phyloP scores from a whole-genome alignment of 2,329 filamentous ascomycete species.

The Calonectria pseudoreteaudii region DNA sequence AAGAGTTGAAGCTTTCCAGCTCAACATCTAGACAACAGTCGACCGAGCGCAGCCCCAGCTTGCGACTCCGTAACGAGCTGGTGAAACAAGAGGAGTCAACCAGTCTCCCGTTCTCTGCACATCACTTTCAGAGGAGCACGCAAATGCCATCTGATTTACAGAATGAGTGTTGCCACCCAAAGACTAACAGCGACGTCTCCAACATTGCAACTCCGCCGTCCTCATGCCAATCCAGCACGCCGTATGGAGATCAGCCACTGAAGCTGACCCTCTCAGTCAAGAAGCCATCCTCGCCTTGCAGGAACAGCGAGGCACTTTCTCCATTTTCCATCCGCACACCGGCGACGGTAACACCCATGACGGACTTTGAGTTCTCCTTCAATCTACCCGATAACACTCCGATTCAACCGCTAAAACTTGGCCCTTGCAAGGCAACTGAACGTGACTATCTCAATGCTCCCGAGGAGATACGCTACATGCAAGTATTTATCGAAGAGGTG shows the following conservation, averaged over 20 bases:
- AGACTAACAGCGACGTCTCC: slow-evolving; percentile 33
- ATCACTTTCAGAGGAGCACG: background rate
- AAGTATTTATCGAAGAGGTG: slow-evolving; percentile 91
- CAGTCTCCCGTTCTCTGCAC: background rate
- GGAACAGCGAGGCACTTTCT: slow-evolving; percentile 53
- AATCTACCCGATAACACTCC: slow-evolving; percentile 32
- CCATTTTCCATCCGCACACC: slow-evolving; percentile 54
- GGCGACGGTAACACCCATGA: slow-evolving; percentile 48
- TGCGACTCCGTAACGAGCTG: background rate
- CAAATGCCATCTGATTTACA: slow-evolving; percentile 13
- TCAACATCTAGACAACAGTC: background rate
- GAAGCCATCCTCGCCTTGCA: slow-evolving; percentile 21
- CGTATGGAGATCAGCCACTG: slow-evolving; percentile 22
- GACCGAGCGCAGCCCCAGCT: background rate
- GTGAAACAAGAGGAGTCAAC: background rate
- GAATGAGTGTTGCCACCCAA: slow-evolving; percentile 12
- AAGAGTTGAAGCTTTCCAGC: background rate
- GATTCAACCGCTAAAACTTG: slow-evolving; percentile 3
- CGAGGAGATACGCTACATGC: slow-evolving; percentile 90
- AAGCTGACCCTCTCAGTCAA: slow-evolving; percentile 30
- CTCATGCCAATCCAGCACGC: slow-evolving; percentile 30
- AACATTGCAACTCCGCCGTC: slow-evolving; percentile 41
- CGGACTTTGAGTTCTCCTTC: slow-evolving; percentile 53
- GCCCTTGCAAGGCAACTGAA: slow-evolving; percentile 31
- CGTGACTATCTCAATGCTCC: slow-evolving; percentile 76